Percentiles rank a stretch among this genome's conserved stretches.
These are phyloP conservation scores for Ensete glaucum DNA, from an alignment of 176 grass and related monocot species.

Conservation along the genomic window DNA sequence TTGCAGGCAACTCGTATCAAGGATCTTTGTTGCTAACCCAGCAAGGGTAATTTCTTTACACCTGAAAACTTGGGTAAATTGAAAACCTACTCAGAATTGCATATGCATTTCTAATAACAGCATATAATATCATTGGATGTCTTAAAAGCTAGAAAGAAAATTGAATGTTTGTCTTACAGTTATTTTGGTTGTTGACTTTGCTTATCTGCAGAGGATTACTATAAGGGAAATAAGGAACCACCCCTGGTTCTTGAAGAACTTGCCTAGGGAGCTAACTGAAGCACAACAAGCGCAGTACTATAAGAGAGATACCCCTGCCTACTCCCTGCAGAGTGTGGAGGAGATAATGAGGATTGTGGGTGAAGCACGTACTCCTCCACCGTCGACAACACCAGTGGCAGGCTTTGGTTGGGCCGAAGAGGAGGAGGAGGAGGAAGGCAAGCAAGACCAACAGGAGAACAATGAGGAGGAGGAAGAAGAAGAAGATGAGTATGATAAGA, in stretches of 20 bases:
- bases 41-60: constrained; percentile 37
- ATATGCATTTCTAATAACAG: neutral
- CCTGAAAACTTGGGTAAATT: neutral
- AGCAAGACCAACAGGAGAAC: constrained; percentile 25
- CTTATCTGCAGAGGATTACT: constrained; percentile 63
- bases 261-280: constrained; percentile 87
- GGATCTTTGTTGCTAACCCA: constrained; percentile 50
- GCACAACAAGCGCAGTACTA: constrained; percentile 72
- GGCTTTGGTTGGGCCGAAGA: constrained; percentile 75
- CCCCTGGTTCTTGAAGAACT: constrained; percentile 95
- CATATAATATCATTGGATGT: neutral
- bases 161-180: neutral
- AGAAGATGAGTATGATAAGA: constrained; percentile 89
- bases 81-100: neutral
- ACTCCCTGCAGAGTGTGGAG: constrained; percentile 64
- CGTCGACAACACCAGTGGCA: constrained; percentile 37
- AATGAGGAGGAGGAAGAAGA: constrained; percentile 49
- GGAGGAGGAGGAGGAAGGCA: constrained; percentile 45
- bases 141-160: neutral
- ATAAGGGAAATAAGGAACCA: constrained; percentile 97
- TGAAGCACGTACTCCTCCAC: constrained; percentile 50
- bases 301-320: constrained; percentile 70
- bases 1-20: constrained; percentile 60
- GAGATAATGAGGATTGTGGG: constrained; percentile 82
- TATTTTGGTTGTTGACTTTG: neutral